Evolutionary conservation across 2,329 filamentous ascomycete species (phyloP), one percentile per base, ranked within the genome.

Genomic region (Xylaria sp.): DNA sequence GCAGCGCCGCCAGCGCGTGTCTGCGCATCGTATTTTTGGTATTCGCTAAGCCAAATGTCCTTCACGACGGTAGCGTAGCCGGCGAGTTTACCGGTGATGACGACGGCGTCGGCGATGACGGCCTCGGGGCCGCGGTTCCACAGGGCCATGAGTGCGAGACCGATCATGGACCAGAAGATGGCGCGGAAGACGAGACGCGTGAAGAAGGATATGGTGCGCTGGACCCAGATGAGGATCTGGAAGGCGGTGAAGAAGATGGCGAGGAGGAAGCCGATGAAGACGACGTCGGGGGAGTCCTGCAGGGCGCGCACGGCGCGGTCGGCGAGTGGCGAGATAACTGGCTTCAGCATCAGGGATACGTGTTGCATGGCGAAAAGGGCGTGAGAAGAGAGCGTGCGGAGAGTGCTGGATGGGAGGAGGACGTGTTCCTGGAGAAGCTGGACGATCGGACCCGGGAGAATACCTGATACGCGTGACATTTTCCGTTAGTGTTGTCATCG

Each of bases 121-220:
- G 84, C 84, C 64, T 85, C 83, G 13, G 87, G 71, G 0, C 91
- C 87, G 2, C 90, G 78, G 69, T 86, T 85, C 73, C 81, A 88
- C 2, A 88, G 78, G 61, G 81, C 79, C 16, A 85, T 76, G 0
- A 79, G 78, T 0, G 85, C 48, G 0, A 79, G 78, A 3, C 80
- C 75, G 2, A 92, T 66, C 1, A 76, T 72, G 1, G 80, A 81
- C 84, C 86, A 94, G 64, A 91, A 84, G 1, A 83, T 72, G 48
- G 91, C 66, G 23, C 82, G 76, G 63, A 90, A 72, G 9, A 80
- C 79, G 58, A 96, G 70, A n/a, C 82, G 78, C 55, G 91, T 83
- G 85, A 91, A 91, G 77, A 87, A 95, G 70, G 91, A 77, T 59
- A 96, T 79, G 18, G 91, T 76, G 61, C 90, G 83, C 62, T 86